Base-by-base conservation (phyloP, 176 grass and related monocot species). In the Calamus simplicifolius region DNA sequence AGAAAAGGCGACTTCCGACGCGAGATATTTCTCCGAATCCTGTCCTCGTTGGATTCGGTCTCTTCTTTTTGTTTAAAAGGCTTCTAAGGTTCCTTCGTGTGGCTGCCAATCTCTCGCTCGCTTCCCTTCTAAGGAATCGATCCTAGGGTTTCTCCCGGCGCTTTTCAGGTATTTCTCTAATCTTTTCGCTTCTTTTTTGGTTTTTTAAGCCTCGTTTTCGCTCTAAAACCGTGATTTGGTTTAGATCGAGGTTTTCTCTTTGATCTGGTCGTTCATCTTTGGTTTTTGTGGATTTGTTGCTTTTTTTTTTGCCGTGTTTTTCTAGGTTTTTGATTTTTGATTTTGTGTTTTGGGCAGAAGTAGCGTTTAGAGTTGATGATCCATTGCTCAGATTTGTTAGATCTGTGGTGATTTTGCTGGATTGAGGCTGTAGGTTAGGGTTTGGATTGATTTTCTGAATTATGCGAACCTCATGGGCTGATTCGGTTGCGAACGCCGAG, bases 401-500 rank as follows among this genome's bases (percentile, higher is more conserved):
- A 60, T 60, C 58, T 60, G 58, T 17, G 10, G 26, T 60, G 25
- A 60, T 60, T 31, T 5, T 60, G 30, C 15, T 18, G 28, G 58
- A n/a, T 29, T 31, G 58, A 60, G 18, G 29, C 27, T 29, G n/a
- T 60, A 28, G 56, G 28, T 31, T 38, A 60, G 58, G 63, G 60
- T 59, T 48, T 61, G 62, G 43, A 72, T 78, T 23, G 54, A 55
- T 38, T 51, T n/a, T 68, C 6, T 81, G 82, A 95, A 86, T 95
- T 89, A 95, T 95, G 90, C 90, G 90, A 86, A 77, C 74, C 69
- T 95, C 90, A 89, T 95, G 90, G 90, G 90, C 90, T 95, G 90
- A 95, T 67, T 85, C 87, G 80, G 82, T 95, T 76, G 90, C 86
- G 79, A 86, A 89, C 82, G 85, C 90, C 86, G 90, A 95, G 62